These are phyloP conservation scores for Suillus plorans DNA, from an alignment of 768 basidiomycete species.

Conservation along the genomic window DNA sequence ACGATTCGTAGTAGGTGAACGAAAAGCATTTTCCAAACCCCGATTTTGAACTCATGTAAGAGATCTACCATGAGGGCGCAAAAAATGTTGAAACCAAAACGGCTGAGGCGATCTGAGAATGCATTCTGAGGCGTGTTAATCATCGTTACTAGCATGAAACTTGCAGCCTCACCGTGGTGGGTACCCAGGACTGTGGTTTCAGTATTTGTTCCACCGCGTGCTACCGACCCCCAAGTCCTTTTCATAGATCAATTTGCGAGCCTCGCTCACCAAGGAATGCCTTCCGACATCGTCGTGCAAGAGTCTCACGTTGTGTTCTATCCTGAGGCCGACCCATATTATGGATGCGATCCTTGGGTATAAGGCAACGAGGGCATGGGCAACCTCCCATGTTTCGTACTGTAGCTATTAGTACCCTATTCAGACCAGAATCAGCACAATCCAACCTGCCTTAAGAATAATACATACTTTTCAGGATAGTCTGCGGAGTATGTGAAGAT, in stretches of 20 bases:
- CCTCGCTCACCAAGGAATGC: no score
- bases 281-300: neutral
- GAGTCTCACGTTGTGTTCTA: neutral
- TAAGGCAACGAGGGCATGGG: slow-evolving; percentile 28
- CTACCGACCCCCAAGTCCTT: no score
- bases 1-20: slow-evolving; percentile 36
- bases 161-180: neutral
- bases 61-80: slow-evolving; percentile 32
- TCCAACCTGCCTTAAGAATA: no score
- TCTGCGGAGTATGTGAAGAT: slow-evolving; percentile 25
- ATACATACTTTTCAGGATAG: slow-evolving; percentile 30
- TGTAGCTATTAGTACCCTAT: slow-evolving; percentile 21
- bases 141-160: no score
- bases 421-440: neutral
- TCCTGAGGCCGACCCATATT: slow-evolving; percentile 11
- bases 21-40: slow-evolving; percentile 36
- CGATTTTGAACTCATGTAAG: slow-evolving; percentile 39
- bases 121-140: slow-evolving; percentile 29
- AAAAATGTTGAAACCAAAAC: slow-evolving; percentile 23
- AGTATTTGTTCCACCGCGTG: no score
- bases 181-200: no score
- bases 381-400: slow-evolving; percentile 23
- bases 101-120: slow-evolving; percentile 26
- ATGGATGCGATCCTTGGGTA: slow-evolving; percentile 13
- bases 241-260: no score